A percentile compares a stretch with the other conserved stretches of the same genome.
Conservation (phyloP, 768 basidiomycete genomes). For the Pilatotrama ljubarskyi region DNA sequence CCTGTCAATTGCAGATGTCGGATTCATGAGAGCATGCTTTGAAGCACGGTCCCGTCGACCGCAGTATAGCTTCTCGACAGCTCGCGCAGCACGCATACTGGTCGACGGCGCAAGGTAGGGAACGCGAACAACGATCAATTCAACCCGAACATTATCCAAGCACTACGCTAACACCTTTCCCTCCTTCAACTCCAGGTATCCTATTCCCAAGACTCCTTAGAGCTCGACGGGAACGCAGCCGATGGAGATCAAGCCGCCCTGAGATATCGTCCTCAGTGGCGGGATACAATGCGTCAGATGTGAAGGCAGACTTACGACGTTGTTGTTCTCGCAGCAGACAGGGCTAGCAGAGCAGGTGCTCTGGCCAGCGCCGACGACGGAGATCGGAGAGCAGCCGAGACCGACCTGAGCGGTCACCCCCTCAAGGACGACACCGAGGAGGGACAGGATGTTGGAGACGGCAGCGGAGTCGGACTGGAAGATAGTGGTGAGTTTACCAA, state of each 20-base stretch:
- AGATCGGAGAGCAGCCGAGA: slow-evolving; percentile 16
- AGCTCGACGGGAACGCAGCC: slow-evolving; percentile 20
- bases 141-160: slow-evolving; percentile 5
- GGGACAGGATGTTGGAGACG: slow-evolving; percentile 1
- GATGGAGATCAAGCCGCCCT: slow-evolving; percentile 18
- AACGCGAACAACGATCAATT: slow-evolving; percentile 11
- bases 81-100: neutral
- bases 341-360: slow-evolving; percentile 10
- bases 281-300: too few species aligned
- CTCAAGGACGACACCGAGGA: slow-evolving; percentile 16
- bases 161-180: neutral
- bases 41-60: too few species aligned
- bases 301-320: slow-evolving; percentile 7
- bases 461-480: slow-evolving; percentile 1
- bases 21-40: too few species aligned
- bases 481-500: neutral
- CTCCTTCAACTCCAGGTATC: neutral
- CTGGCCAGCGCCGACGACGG: slow-evolving; percentile 14
- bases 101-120: neutral
- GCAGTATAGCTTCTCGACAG: too few species aligned
- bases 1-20: neutral
- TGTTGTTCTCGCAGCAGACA: slow-evolving; percentile 24
- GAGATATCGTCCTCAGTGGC: neutral
- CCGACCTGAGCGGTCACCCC: slow-evolving; percentile 8
- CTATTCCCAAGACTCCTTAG: neutral